phyloP scores from a whole-genome alignment of 2,329 filamentous ascomycete genomes.

The Diaporthe vaccinii region DNA sequence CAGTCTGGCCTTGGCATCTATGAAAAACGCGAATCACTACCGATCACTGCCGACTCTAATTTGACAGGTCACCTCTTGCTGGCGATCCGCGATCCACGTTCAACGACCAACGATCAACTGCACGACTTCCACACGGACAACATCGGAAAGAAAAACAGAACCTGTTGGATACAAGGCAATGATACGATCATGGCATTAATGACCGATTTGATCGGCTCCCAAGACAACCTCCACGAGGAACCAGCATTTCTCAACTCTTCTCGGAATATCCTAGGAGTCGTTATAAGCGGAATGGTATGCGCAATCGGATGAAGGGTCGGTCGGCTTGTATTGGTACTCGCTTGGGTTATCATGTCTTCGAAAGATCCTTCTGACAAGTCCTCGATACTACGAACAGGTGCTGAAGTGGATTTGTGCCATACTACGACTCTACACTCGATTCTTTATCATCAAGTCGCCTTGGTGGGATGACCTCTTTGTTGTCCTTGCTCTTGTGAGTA shows the following conservation, averaged over 20 bases:
- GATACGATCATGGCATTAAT: constrained; percentile 29
- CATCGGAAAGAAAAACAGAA: neutral
- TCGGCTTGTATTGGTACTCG: neutral
- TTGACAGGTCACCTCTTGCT: neutral
- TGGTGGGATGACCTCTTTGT: constrained; percentile 45
- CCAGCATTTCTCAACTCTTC: constrained; percentile 33
- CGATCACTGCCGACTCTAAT: constrained; percentile 18
- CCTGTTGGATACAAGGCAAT: neutral
- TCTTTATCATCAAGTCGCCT: constrained; percentile 41
- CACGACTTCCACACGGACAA: neutral
- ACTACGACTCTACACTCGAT: constrained; percentile 43
- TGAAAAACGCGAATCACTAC: neutral
- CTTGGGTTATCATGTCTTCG: neutral
- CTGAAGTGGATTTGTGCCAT: constrained; percentile 42
- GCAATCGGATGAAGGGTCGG: constrained; percentile 1
- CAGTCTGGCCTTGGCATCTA: constrained; percentile 19
- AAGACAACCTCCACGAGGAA: constrained; percentile 33
- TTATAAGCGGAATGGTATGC: constrained; percentile 36
- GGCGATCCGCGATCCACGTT: constrained; percentile 19
- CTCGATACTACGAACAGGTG: neutral
- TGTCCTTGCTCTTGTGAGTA: constrained; percentile 40
- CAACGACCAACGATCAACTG: neutral
- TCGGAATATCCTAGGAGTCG: constrained; percentile 34
- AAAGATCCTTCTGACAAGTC: neutral
- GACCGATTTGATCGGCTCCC: constrained; percentile 34